Conservation (phyloP, 148 eudicot genomes). For the Beta vulgaris region DNA sequence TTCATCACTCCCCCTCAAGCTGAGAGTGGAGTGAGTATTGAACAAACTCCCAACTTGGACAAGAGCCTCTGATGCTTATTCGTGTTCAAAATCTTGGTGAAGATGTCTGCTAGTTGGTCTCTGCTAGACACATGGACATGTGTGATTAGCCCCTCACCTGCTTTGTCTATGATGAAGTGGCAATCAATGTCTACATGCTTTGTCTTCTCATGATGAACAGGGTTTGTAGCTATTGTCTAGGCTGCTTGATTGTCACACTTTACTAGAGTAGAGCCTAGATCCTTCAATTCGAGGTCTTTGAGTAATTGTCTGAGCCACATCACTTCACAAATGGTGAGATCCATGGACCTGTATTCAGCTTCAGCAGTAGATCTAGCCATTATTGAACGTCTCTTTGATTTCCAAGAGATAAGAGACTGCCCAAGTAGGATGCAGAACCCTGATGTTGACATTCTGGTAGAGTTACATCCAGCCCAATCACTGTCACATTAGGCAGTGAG, state of each 20-base stretch:
- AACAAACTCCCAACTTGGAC: not conserved
- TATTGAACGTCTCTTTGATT: not conserved
- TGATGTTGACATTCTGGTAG: not conserved
- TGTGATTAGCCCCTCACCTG: not conserved
- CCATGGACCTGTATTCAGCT: not conserved
- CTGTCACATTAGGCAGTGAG: not conserved
- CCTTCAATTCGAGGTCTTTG: not conserved
- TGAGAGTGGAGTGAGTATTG: not conserved
- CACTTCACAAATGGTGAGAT: not conserved
- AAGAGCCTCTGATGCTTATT: not conserved
- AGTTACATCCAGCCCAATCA: not conserved
- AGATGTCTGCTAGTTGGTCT: not conserved
- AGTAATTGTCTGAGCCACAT: not conserved
- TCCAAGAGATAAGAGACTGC: not conserved
- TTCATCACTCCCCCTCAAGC: constrained; percentile 6
- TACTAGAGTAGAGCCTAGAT: not conserved
- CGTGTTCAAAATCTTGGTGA: not conserved
- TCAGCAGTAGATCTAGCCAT: not conserved
- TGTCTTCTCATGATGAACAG: not conserved
- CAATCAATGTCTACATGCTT: too few species aligned
- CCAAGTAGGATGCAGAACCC: not conserved
- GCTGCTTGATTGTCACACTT: constrained; percentile 3
- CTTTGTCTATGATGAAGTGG: not conserved
- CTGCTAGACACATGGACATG: not conserved
- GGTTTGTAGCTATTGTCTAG: not conserved